phyloP scores from a whole-genome alignment of 2,329 filamentous ascomycete species.

The Pseudogymnoascus sp. region DNA sequence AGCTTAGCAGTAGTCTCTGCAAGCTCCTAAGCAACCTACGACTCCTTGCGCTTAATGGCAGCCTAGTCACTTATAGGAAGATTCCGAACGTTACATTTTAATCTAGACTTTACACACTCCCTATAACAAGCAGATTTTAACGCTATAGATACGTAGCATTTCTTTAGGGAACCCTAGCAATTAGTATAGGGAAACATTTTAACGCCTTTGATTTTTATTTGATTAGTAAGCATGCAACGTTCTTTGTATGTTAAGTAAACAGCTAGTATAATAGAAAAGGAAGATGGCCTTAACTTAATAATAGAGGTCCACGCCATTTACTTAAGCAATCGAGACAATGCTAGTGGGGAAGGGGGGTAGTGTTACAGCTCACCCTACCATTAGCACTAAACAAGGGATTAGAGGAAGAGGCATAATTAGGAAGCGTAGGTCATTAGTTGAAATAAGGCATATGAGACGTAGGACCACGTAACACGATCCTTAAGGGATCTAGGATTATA shows the following conservation, averaged over 20 bases:
- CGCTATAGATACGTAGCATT: background rate
- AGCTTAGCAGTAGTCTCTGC: background rate
- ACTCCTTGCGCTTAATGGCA: background rate
- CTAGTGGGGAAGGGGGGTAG: background rate
- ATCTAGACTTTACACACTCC: background rate
- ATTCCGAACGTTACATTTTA: background rate
- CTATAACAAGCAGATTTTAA: background rate
- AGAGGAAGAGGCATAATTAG: too few species aligned
- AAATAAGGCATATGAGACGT: too few species aligned
- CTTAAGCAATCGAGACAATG: background rate
- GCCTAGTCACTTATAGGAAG: background rate
- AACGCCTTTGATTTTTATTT: background rate
- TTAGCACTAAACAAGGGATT: too few species aligned
- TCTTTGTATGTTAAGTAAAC: background rate
- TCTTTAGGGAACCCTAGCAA: background rate
- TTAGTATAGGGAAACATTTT: background rate
- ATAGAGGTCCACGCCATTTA: background rate
- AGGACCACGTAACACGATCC: too few species aligned
- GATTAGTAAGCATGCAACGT: background rate
- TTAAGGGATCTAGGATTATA: too few species aligned
- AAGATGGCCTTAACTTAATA: background rate
- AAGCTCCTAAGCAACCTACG: background rate
- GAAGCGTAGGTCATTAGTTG: too few species aligned
- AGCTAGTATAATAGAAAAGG: background rate
- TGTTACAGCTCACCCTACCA: too few species aligned